phyloP scores from a whole-genome alignment of 2,329 filamentous ascomycete genomes.

The Epichloe bromicola region DNA sequence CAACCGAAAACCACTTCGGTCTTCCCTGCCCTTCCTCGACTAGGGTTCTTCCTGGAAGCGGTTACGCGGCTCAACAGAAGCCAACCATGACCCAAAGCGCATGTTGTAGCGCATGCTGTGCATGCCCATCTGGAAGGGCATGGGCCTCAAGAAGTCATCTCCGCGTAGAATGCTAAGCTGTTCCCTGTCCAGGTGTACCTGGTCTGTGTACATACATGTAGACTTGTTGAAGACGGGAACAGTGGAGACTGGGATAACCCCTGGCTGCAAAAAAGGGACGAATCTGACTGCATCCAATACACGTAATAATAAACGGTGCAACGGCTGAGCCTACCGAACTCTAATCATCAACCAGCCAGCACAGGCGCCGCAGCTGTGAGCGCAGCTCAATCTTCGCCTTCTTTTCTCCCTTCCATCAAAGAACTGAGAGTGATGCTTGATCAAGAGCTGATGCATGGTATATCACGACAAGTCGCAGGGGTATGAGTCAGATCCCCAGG shows the following conservation, averaged over 20 bases:
- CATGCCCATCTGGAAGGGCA: background rate
- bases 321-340: background rate
- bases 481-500: background rate
- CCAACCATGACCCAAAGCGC: constrained; percentile 2
- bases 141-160: background rate
- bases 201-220: background rate
- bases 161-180: constrained; percentile 1
- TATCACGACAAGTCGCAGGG: background rate
- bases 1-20: background rate
- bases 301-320: too few species aligned
- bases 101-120: constrained; percentile 3
- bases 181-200: background rate
- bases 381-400: too few species aligned
- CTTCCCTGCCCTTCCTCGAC: too few species aligned
- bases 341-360: background rate
- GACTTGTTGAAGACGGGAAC: background rate
- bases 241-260: background rate
- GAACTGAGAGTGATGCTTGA: background rate
- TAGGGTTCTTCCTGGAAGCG: background rate
- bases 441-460: background rate
- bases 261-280: background rate
- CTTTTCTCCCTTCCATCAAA: background rate
- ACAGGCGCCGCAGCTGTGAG: too few species aligned
- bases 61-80: background rate
- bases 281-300: background rate